These are phyloP conservation scores for Acrocalymma vagum DNA, from an alignment of 2,329 filamentous ascomycete species.

Conservation along the genomic window DNA sequence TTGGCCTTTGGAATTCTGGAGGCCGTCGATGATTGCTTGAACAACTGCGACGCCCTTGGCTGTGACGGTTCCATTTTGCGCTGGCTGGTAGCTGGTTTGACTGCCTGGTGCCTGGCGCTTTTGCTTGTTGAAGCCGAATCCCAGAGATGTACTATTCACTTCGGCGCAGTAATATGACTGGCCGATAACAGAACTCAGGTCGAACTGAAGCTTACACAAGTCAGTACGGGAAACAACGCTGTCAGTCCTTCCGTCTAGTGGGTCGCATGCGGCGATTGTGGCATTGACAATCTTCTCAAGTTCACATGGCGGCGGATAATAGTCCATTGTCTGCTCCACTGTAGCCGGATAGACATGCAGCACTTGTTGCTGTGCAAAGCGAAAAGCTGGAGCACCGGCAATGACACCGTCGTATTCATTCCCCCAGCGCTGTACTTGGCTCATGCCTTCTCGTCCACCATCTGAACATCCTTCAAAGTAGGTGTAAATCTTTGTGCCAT, in stretches of 20 bases:
- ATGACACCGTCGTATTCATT: constrained; percentile 58
- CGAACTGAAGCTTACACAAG: constrained; percentile 57
- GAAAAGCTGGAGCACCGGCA: constrained; percentile 58
- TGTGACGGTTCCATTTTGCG: constrained; percentile 43
- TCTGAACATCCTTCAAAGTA: constrained; percentile 66
- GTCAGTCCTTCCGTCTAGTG: constrained; percentile 63
- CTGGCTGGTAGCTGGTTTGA: constrained; percentile 24
- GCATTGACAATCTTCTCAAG: constrained; percentile 62
- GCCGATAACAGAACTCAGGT: constrained; percentile 58
- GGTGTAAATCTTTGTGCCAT: constrained; percentile 46
- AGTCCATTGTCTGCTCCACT: constrained; percentile 50
- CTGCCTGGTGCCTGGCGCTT: constrained; percentile 7
- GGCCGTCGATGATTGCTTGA: constrained; percentile 41
- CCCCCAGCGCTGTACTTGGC: constrained; percentile 62
- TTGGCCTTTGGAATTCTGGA: constrained; percentile 48
- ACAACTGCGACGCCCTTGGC: constrained; percentile 37
- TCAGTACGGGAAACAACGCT: constrained; percentile 62
- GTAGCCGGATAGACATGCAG: constrained; percentile 52
- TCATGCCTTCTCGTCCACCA: constrained; percentile 59
- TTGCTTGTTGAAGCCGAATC: constrained; percentile 20
- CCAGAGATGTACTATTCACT: constrained; percentile 23
- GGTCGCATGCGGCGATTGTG: constrained; percentile 64
- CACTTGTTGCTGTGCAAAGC: constrained; percentile 56
- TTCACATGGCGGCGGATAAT: constrained; percentile 56
- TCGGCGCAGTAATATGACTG: constrained; percentile 54